Conservation (phyloP, 352 stramenopile species). For the Globisporangium megalacanthum region DNA sequence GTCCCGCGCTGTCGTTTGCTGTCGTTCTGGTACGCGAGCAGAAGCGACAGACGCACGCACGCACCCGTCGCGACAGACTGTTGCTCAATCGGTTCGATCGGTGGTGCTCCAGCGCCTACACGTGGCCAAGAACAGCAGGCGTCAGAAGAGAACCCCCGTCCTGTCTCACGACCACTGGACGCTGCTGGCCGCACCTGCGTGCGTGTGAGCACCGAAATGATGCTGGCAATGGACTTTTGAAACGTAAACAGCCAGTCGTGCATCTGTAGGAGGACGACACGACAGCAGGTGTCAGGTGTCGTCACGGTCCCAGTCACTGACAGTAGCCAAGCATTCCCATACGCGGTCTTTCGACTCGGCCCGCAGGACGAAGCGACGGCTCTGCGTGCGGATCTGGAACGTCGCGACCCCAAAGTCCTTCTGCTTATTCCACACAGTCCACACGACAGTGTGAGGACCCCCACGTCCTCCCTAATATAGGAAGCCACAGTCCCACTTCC, state of each 20-base stretch:
- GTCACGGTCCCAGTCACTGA: too few relatives aligned
- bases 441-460: background rate
- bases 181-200: constrained; percentile 25
- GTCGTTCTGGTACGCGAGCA: background rate
- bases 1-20: too few relatives aligned
- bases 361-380: constrained; percentile 70
- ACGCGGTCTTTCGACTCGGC: constrained; percentile 77
- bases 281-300: too few relatives aligned
- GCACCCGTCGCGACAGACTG: constrained; percentile 56
- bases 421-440: constrained; percentile 17
- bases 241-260: constrained; percentile 89
- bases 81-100: constrained; percentile 43
- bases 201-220: constrained; percentile 70
- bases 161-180: background rate
- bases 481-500: background rate
- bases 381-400: constrained; percentile 81
- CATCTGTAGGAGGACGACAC: constrained; percentile 38
- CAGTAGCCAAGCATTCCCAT: too few relatives aligned
- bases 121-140: constrained; percentile 11
- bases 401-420: constrained; percentile 79
- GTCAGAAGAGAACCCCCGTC: background rate
- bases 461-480: background rate
- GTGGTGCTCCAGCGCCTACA: constrained; percentile 29
- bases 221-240: constrained; percentile 86
- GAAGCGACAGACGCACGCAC: background rate